Evolutionary conservation across 2,329 filamentous ascomycete species (phyloP), one percentile per base, ranked within the genome.

Genomic region (Microsporum audouinii): DNA sequence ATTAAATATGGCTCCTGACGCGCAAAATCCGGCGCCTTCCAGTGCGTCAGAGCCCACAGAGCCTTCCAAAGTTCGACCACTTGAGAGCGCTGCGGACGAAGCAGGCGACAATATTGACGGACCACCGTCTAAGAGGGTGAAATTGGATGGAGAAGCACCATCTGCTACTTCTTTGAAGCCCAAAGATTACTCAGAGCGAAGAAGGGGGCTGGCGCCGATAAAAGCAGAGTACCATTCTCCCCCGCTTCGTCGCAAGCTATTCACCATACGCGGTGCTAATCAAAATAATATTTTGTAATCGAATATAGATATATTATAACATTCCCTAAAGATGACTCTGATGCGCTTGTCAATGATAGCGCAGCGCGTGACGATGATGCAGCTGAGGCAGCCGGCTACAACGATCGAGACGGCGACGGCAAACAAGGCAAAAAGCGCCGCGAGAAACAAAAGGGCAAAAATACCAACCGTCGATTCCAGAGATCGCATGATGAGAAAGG

Each of bases 401-500:
- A 77, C 59, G 72, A 76, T 31, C 71, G 70, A 47, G 70, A 72
- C 57, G 71, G 66, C 62, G 71, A 68, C 59, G 77, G 72, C 64
- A 71, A 68, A 59, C 67, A 71, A 61, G 68, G 66, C 63, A 72
- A 68, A 63, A 60, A 61, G 36, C 51, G 58, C 36, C 58, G 62
- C 34, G 80, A 82, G 69, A 86, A 86, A 70, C 76, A 84, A 65
- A 80, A 79, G 51, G 88, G 89, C 38, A 91, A 96, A 74, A 96
- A 97, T 74, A 91, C 86, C 65, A 84, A 84, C 66, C 87, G 92
- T 61, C 83, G 82, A 49, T 96, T 94, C 71, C 91, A 91, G 58
- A 84, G 80, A 65, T 94, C 89, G 47, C 82, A 84, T 63, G 92
- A 97, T 71, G 82, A 83, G 34, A 80, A 91, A 60, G 83, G 83